phyloP scores from a whole-genome alignment of 73 alveolate genomes.

The Breviolum minutum region DNA sequence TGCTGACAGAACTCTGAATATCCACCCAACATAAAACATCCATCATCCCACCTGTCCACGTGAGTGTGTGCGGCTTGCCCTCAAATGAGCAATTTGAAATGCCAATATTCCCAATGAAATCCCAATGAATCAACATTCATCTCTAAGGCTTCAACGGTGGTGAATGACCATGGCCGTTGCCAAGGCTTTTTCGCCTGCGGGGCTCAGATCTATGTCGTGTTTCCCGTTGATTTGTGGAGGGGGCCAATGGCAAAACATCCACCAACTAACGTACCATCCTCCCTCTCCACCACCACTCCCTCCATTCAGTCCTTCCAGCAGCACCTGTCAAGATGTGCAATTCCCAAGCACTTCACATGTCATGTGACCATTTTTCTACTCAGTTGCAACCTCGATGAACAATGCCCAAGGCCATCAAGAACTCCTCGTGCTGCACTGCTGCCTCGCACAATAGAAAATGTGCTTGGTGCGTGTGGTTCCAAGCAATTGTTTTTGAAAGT shows the following conservation, averaged over 20 bases:
- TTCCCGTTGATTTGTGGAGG: too few species aligned
- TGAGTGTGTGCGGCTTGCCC: conserved; percentile 39
- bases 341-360: too few species aligned
- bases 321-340: not conserved
- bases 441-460: not conserved
- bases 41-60: not conserved
- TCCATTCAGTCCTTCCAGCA: not conserved
- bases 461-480: too few species aligned
- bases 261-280: too few species aligned
- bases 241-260: too few species aligned
- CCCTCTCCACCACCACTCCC: too few species aligned
- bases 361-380: not conserved
- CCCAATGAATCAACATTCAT: not conserved
- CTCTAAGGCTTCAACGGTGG: not conserved
- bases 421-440: conserved; percentile 49
- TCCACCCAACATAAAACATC: too few species aligned
- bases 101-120: too few species aligned
- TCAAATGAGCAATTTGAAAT: too few species aligned
- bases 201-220: not conserved
- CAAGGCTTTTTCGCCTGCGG: not conserved
- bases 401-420: conserved; percentile 36
- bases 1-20: too few species aligned
- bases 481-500: too few species aligned
- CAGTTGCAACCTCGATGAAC: conserved; percentile 15
- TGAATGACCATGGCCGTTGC: conserved; percentile 13